A percentile compares a stretch with the other conserved stretches of the same genome.
These are phyloP conservation scores for Galeopsis tetrahit DNA, from an alignment of 257 asterid genomes.

Conservation along the genomic window DNA sequence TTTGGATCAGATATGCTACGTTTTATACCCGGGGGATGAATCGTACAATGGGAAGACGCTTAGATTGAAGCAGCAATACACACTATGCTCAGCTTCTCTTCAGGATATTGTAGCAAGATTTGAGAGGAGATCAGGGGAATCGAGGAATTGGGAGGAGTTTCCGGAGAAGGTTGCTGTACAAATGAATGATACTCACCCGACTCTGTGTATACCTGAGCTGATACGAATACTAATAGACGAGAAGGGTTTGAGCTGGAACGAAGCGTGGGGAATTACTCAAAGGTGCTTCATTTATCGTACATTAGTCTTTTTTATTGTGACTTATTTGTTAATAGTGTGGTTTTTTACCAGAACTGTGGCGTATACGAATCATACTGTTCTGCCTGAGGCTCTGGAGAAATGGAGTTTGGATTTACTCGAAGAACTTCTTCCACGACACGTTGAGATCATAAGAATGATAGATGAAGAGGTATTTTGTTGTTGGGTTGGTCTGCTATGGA, in stretches of 20 bases:
- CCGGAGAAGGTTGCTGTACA: conserved; percentile 70
- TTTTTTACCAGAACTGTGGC: conserved; percentile 57
- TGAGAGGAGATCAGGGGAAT: conserved; percentile 56
- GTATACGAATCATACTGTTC: conserved; percentile 73
- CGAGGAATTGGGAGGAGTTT: conserved; percentile 53
- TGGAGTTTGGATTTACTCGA: conserved; percentile 58
- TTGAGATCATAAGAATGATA: conserved; percentile 60
- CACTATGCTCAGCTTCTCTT: conserved; percentile 72
- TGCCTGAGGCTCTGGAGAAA: conserved; percentile 76
- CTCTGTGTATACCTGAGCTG: conserved; percentile 69
- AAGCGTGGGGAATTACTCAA: conserved; percentile 67
- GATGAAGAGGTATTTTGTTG: conserved; percentile 52
- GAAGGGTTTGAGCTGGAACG: conserved; percentile 64
- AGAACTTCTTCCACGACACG: conserved; percentile 67
- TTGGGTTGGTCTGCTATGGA: too few species aligned
- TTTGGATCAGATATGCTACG: conserved; percentile 56
- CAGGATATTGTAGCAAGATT: conserved; percentile 66
- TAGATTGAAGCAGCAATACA: conserved; percentile 67
- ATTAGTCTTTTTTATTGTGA: neutral
- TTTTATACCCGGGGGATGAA: conserved; percentile 72
- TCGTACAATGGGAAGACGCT: conserved; percentile 66
- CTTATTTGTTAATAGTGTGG: neutral
- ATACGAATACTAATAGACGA: conserved; percentile 59
- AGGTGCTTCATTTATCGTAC: conserved; percentile 38
- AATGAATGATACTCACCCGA: conserved; percentile 76